Conservation (phyloP, 176 grass and related monocot genomes). For the Alloteropsis semialata region DNA sequence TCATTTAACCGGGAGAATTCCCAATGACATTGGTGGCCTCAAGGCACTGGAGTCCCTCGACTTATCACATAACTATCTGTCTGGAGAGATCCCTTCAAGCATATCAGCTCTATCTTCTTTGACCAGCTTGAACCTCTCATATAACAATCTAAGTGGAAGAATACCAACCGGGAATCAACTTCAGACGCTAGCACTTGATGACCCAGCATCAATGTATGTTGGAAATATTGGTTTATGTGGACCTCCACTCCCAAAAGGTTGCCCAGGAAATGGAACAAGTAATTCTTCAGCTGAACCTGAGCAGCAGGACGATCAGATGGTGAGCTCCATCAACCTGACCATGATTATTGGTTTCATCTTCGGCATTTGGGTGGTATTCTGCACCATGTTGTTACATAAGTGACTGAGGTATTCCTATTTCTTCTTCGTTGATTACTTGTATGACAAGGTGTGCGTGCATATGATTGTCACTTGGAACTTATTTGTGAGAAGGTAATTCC, state of each 20-base stretch:
- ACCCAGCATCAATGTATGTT: not conserved
- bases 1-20: constrained; percentile 26
- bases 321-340: not conserved
- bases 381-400: not conserved
- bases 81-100: not conserved
- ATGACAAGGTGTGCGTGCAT: not conserved
- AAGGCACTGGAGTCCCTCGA: not conserved
- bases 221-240: not conserved
- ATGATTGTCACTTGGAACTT: not conserved
- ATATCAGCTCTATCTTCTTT: not conserved
- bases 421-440: not conserved
- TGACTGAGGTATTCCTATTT: not conserved
- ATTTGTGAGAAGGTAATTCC: not conserved
- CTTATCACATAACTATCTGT: not conserved
- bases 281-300: not conserved
- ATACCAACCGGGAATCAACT: not conserved
- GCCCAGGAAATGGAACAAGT: not conserved
- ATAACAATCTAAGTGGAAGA: not conserved
- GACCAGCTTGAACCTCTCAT: not conserved
- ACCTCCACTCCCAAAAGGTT: not conserved
- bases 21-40: not conserved
- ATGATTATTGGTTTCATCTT: not conserved
- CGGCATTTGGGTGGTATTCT: not conserved
- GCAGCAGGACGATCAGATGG: not conserved
- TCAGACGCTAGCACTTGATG: not conserved